Base-by-base conservation (phyloP, 352 stramenopile species). In the Globisporangium heterothallicum region DNA sequence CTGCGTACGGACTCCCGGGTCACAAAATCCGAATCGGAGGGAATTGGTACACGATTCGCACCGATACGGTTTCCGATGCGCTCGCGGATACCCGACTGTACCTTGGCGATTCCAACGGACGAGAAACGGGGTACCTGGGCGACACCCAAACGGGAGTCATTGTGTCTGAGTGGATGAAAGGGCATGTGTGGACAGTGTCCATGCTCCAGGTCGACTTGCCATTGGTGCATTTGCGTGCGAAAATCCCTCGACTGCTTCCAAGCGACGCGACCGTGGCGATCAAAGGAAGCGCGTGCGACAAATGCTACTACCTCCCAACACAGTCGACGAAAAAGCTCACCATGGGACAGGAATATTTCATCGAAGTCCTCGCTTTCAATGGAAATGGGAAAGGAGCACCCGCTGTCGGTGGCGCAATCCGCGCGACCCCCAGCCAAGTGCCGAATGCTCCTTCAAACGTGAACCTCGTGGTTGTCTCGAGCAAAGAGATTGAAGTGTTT, bases 401-500 rank as follows among this genome's bases (percentile, higher is more conserved):
- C 3, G 74, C 67, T 6, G 34, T 67, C 41, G 45, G 58, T 5
- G 58, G 58, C 7, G 56, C 63, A 6, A 59, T 79, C 3, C 56
- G 42, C 2, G 74, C 66, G 10, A 90, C 72, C 22, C 89, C 89
- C 6, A 88, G 75, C 38, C 80, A 88, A 70, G 83, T 98, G 14
- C 92, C 92, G 18, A 78, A 77, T 49, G 75, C 86, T 0, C 92
- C 91, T n/a, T 92, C 78, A 16, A 86, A 95, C 53, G 74, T 98
- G n/a, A 64, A 82, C 34, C 51, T 97, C 0, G 44, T 67, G 19
- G 84, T 95, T n/a, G 68, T 97, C 2, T 97, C 91, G 27, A 86
- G 90, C 5, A 66, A 77, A 21, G 78, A 95, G 49, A 61, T 97
- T 9, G 78, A 97, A 51, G 84, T 98, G 4, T 91, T 85, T 43